These are phyloP conservation scores for Fermentozyma sake DNA, from an alignment of 1,139 yeast genomes.

Conservation along the genomic window DNA sequence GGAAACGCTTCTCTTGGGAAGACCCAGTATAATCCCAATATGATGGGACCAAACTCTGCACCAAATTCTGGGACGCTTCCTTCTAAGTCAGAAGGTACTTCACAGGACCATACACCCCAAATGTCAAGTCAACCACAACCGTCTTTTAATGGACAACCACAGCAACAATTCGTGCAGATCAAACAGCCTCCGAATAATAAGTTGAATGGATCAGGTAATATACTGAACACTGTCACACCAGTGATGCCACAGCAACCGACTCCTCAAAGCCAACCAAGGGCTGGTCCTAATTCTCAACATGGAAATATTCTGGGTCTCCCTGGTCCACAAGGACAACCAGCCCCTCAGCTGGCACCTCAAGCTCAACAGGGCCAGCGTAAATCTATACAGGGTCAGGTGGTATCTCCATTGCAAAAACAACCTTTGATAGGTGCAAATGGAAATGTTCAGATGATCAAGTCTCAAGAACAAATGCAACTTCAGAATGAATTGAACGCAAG, in stretches of 20 bases:
- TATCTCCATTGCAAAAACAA: constrained; percentile 2
- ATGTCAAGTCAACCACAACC: constrained; percentile 24
- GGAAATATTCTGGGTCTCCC: constrained; percentile 1
- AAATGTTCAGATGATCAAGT: constrained; percentile 5
- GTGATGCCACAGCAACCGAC: constrained; percentile 16
- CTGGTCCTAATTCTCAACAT: constrained; percentile 5
- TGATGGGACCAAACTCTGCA: constrained; percentile 23
- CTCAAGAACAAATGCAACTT: constrained; percentile 18
- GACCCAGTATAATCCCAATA: constrained; percentile 5
- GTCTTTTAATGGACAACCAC: constrained; percentile 5
- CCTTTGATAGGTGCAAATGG: constrained; percentile 1
- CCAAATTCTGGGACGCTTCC: constrained; percentile 16
- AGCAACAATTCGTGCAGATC: constrained; percentile 8
- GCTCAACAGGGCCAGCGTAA: constrained; percentile 4
- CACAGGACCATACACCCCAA: constrained; percentile 27
- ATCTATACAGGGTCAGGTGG: constrained; percentile 2
- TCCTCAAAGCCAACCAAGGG: constrained; percentile 17
- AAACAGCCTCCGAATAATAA: constrained; percentile 4
- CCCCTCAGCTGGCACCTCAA: constrained; percentile 2
- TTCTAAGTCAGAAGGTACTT: constrained; percentile 15
- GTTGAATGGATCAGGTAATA: constrained; percentile 3
- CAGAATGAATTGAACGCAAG: constrained; percentile 35
- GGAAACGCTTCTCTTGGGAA: too few relatives aligned
- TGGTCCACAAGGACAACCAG: constrained; percentile 2
- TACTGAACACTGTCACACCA: constrained; percentile 7